Base-by-base conservation (phyloP, 257 asterid species). In the Salvia hispanica region DNA sequence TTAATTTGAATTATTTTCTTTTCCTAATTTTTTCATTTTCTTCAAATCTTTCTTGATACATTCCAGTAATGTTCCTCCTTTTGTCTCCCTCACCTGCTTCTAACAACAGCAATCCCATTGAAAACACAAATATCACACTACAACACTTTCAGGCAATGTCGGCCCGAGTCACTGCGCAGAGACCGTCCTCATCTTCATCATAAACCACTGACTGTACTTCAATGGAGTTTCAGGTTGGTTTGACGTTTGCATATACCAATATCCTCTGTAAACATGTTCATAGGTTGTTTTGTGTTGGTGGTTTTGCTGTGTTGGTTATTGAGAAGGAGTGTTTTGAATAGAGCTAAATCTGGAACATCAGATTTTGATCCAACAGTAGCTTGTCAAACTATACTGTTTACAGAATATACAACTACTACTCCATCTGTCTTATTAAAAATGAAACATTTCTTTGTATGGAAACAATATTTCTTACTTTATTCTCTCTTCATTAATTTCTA, bases 191-290 rank as follows among this genome's bases (percentile, higher is more conserved):
- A 43, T 34, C 10, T 18, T 53, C 12, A 67, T 74, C 74, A 31
- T 11, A 34, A 67, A 45, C 65, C 54, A 7, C 51, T 74, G 70
- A n/a, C 59, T 1, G 2, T 34, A 60, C 74, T 52, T 70, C 60
- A 53, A 31, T 2, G 4, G 70, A 0, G 59, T 67, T 52, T 67
- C 66, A 37, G 51, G 70, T 34, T 74, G 78, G 74, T 74, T 42
- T 2, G 78, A 67, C 11, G 78, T 73, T 9, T 73, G 78, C 67
- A 73, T 64, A 36, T 74, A 2, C 74, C 34, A 16, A 60, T 67
- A 47, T 15, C 36, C 58, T 3, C 52, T 16, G 6, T 4, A 34
- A 7, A 42, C 2, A 34, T 62, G 2, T 8, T 15, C 39, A 51
- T 31, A 52, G 75, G 44, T 53, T 62, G 75, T 54, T 53, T 71